Percentiles rank a stretch among this genome's conserved stretches.
Conservation (phyloP, 2,329 filamentous ascomycete species). For the Decorospora gaudefroyi region DNA sequence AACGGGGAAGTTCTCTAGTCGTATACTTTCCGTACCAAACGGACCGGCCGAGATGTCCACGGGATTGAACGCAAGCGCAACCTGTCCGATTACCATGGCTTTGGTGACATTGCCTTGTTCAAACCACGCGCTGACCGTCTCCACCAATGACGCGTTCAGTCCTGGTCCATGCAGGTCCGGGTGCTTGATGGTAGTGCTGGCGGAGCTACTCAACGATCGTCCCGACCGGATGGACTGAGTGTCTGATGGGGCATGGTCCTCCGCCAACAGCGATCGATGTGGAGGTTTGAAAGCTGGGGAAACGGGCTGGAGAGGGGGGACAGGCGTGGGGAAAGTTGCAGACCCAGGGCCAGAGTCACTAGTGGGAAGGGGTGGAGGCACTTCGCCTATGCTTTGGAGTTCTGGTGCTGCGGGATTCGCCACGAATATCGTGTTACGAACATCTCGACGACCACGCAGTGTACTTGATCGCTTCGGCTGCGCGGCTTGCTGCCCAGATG, state of each 20-base stretch:
- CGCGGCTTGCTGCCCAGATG: slow-evolving; percentile 56
- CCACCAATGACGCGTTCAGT: slow-evolving; percentile 85
- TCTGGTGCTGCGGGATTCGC: slow-evolving; percentile 54
- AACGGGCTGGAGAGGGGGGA: slow-evolving; percentile 37
- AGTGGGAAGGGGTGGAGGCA: slow-evolving; percentile 34
- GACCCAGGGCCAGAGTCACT: slow-evolving; percentile 23
- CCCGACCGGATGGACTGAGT: slow-evolving; percentile 90
- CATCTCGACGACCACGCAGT: slow-evolving; percentile 83
- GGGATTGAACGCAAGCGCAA: slow-evolving; percentile 81
- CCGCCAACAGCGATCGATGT: slow-evolving; percentile 43
- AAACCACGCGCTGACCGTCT: slow-evolving; percentile 86
- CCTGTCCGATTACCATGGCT: slow-evolving; percentile 79
- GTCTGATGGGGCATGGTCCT: slow-evolving; percentile 71
- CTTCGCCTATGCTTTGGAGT: slow-evolving; percentile 45
- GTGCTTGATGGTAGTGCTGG: slow-evolving; percentile 69
- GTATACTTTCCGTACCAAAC: slow-evolving; percentile 65
- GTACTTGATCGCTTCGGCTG: slow-evolving; percentile 67
- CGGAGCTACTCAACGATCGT: slow-evolving; percentile 72
- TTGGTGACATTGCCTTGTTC: slow-evolving; percentile 72
- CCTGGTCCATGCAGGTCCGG: slow-evolving; percentile 79
- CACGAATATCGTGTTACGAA: slow-evolving; percentile 87
- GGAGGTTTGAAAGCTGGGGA: slow-evolving; percentile 45
- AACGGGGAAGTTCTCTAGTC: slow-evolving; percentile 83
- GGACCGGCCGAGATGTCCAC: slow-evolving; percentile 51
- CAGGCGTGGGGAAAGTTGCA: slow-evolving; percentile 27